Evolutionary conservation across 164 flowering plant genomes (phyloP), one percentile per base, ranked within the genome.

Genomic region (Annona cherimola): DNA sequence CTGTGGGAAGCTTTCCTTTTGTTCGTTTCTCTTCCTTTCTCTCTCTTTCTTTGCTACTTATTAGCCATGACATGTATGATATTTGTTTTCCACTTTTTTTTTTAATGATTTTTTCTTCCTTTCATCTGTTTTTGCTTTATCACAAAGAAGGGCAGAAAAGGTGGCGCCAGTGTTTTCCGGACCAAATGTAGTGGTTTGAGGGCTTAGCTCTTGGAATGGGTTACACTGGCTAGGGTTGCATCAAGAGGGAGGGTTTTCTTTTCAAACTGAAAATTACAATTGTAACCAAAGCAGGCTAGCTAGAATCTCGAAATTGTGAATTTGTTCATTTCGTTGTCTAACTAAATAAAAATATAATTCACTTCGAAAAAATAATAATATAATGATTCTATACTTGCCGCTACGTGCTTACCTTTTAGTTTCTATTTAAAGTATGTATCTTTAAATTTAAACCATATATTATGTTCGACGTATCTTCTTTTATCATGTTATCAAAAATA

Each of bases 71-170:
- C 75, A 64, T 68, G 62, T 60, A 55, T 74, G 60, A 5, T 35
- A 66, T 18, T 59, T 19, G 0, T 16, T 67, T 16, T 69, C 26
- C 35, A 26, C 35, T 26, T 26, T 26, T 26, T 26, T 26, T 26
- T 26, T 26, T 26, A 26, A 26, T 26, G 35, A 26, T 26, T 26
- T 26, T 60, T 69, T 63, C 57, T 59, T 46, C 2, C 50, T 61
- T 71, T 76, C 68, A 64, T 74, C 68, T 57, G 26, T 68, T 65
- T 71, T 89, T 83, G 79, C 93, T 89, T 89, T 89, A 75, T 83
- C 85, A 79, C 80, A 85, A 88, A 87, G 92, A 80, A 83, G 83
- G 81, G 79, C 84, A 77, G 73, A 79, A 82, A 85, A 90, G 87
- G 82, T 76, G 82, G 77, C 79, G 81, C 80, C 83, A 81, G 79